Evolutionary conservation across 2,329 filamentous ascomycete species (phyloP).

Genomic region (Ophiostoma sp.): DNA sequence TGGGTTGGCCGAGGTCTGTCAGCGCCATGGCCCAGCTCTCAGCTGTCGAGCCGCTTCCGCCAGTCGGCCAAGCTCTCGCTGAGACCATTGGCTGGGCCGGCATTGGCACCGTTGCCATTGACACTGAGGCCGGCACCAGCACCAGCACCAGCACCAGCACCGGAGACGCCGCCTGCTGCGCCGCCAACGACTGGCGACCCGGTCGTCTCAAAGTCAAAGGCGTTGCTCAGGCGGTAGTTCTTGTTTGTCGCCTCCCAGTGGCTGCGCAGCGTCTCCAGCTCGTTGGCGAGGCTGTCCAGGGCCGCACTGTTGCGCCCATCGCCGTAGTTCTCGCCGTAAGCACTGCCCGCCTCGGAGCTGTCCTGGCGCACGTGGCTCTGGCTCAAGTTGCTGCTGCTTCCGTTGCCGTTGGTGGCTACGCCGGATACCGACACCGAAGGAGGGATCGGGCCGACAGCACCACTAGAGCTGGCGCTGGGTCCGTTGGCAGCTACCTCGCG

Average conservation of each 20-base stretch:
- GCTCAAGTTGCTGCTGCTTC: conserved; percentile 25
- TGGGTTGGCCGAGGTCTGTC: background rate
- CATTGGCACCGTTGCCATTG: conserved; percentile 38
- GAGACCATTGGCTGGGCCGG: conserved; percentile 42
- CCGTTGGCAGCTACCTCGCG: conserved; percentile 32
- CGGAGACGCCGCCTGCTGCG: conserved; percentile 6
- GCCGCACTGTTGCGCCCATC: conserved; percentile 58
- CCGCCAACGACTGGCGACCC: conserved; percentile 8
- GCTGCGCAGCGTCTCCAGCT: conserved; percentile 80
- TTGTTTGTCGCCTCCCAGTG: conserved; percentile 97
- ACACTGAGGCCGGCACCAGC: conserved; percentile 13
- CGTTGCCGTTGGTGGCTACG: conserved; percentile 30
- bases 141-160: conserved; percentile 23
- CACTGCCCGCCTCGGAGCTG: conserved; percentile 56
- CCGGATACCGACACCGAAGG: conserved; percentile 4
- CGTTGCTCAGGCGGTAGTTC: conserved; percentile 83
- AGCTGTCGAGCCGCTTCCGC: conserved; percentile 66
- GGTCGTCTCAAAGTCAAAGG: conserved; percentile 71
- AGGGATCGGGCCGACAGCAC: background rate
- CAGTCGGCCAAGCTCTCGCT: conserved; percentile 73
- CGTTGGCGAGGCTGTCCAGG: conserved; percentile 83
- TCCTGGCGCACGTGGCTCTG: conserved; percentile 44
- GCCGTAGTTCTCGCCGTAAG: conserved; percentile 52
- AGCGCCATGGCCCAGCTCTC: background rate
- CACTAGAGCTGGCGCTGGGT: background rate